phyloP scores from a whole-genome alignment of 1,284 basidiomycete species.

The Moesziomyces sp. region DNA sequence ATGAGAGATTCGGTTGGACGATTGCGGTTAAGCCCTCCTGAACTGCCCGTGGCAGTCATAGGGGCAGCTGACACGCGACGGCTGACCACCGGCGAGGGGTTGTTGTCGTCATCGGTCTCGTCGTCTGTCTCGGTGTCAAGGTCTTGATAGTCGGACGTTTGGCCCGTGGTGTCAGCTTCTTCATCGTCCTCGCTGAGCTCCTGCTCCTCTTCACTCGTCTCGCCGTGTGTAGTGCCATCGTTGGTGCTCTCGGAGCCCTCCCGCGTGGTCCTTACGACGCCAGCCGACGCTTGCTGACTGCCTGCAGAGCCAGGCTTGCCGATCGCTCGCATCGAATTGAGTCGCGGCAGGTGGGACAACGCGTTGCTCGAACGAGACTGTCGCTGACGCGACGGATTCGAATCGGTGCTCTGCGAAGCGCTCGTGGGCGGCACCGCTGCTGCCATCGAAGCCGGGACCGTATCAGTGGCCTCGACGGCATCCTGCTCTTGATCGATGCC shows the following conservation, averaged over 20 bases:
- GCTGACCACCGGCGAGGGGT: slow-evolving; percentile 21
- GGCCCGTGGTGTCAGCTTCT: slow-evolving; percentile 24
- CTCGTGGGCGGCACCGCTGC: neutral
- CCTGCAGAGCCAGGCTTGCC: slow-evolving; percentile 3
- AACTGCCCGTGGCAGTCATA: slow-evolving; percentile 21
- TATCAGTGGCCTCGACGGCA: slow-evolving; percentile 26
- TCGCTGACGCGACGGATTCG: slow-evolving; percentile 16
- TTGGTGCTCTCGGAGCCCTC: slow-evolving; percentile 23
- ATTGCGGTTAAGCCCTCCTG: slow-evolving; percentile 47
- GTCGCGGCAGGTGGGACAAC: slow-evolving; percentile 56
- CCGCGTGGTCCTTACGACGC: slow-evolving; percentile 5
- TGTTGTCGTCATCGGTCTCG: slow-evolving; percentile 44
- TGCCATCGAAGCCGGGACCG: slow-evolving; percentile 15
- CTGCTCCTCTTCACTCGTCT: slow-evolving; percentile 50
- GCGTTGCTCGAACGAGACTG: slow-evolving; percentile 26
- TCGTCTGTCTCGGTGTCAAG: slow-evolving; percentile 44
- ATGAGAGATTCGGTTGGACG: slow-evolving; percentile 39
- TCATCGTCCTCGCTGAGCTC: slow-evolving; percentile 46
- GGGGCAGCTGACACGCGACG: slow-evolving; percentile 27
- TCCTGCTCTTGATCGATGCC: slow-evolving; percentile 57
- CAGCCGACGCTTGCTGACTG: slow-evolving; percentile 3
- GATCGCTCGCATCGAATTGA: slow-evolving; percentile 54
- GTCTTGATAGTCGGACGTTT: slow-evolving; percentile 42
- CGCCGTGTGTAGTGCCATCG: slow-evolving; percentile 7
- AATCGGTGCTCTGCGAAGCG: slow-evolving; percentile 8